Evolutionary conservation across 1,139 yeast genomes (phyloP).

Genomic region (Yamadazyma friedrichii): DNA sequence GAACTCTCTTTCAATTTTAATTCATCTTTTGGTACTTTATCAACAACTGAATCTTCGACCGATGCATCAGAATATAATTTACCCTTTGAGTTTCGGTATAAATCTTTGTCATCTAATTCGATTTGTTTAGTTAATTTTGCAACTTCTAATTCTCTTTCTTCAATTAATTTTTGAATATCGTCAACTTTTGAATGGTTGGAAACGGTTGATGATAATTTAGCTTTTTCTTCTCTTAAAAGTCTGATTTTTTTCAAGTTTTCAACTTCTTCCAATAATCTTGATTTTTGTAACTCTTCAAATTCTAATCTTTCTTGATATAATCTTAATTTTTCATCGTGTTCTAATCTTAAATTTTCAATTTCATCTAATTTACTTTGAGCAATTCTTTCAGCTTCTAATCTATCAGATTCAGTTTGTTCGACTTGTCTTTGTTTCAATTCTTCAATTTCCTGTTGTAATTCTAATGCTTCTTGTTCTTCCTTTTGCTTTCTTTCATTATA

Average conservation of each 20-base stretch:
- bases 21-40: conserved; percentile 16
- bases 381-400: conserved; percentile 30
- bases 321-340: conserved; percentile 31
- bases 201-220: conserved; percentile 29
- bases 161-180: conserved; percentile 34
- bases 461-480: conserved; percentile 24
- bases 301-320: conserved; percentile 32
- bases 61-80: conserved; percentile 16
- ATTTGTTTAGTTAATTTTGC: conserved; percentile 33
- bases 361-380: conserved; percentile 35
- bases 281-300: conserved; percentile 36
- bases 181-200: conserved; percentile 24
- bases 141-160: conserved; percentile 36
- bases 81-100: conserved; percentile 15
- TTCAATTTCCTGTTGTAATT: conserved; percentile 32
- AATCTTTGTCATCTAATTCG: conserved; percentile 31
- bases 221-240: conserved; percentile 39
- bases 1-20: conserved; percentile 8
- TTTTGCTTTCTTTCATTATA: conserved; percentile 26
- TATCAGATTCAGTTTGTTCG: conserved; percentile 25
- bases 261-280: conserved; percentile 37
- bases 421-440: conserved; percentile 26
- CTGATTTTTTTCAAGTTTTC: conserved; percentile 38
- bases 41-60: conserved; percentile 17
- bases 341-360: conserved; percentile 33